Evolutionary conservation across 192 early-diverging fungal species (phyloP).

Genomic region (Coemansia sp.): DNA sequence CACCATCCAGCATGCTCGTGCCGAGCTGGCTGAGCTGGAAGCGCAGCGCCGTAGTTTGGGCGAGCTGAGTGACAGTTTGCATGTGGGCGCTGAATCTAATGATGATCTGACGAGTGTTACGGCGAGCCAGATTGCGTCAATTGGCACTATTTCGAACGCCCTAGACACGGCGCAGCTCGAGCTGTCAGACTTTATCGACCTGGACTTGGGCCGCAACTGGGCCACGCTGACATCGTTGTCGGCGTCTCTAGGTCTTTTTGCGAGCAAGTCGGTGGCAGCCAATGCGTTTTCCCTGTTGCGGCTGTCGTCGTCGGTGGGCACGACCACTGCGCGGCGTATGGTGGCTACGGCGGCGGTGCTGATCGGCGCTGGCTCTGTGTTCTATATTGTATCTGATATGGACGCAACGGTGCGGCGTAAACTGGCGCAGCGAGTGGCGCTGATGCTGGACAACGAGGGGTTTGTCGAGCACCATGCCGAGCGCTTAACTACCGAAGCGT

Average conservation of each 20-base stretch:
- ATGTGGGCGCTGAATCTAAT: constrained; percentile 13
- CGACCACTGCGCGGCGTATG: constrained; percentile 44
- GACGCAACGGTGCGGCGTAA: constrained; percentile 70
- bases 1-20: constrained; percentile 45
- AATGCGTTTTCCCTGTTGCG: constrained; percentile 39
- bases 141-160: constrained; percentile 55
- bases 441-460: constrained; percentile 56
- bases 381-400: constrained; percentile 71
- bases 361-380: constrained; percentile 56
- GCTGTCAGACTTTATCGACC: constrained; percentile 63
- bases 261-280: constrained; percentile 36
- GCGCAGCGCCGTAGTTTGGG: constrained; percentile 36
- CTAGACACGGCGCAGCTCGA: constrained; percentile 51
- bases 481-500: constrained; percentile 63
- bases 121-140: constrained; percentile 56
- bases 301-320: constrained; percentile 43
- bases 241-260: constrained; percentile 57
- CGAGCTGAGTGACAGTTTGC: too few relatives aligned
- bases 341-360: constrained; percentile 41
- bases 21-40: constrained; percentile 34
- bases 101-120: constrained; percentile 47
- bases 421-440: constrained; percentile 56
- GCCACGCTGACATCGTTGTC: constrained; percentile 59
- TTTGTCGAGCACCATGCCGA: constrained; percentile 64
- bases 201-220: constrained; percentile 63